phyloP scores from a whole-genome alignment of 2,329 filamentous ascomycete genomes.

The Dothideomycetes sp. region DNA sequence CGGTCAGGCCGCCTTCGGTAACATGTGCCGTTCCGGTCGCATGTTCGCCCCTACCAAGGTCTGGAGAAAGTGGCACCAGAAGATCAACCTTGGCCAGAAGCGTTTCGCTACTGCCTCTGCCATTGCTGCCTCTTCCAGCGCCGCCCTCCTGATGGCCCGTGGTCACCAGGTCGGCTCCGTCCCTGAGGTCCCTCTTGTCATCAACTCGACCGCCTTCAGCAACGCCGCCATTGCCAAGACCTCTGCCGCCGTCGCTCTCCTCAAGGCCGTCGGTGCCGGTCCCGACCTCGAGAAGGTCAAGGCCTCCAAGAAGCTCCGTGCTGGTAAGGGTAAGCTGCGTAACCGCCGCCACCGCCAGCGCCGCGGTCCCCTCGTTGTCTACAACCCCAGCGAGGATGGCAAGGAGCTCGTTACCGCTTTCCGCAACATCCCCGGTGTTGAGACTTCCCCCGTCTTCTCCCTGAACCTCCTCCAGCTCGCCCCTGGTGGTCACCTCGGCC shows the following conservation, averaged over 20 bases:
- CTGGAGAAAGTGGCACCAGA: constrained; percentile 99
- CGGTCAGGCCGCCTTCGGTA: constrained; percentile 99
- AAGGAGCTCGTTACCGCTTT: constrained; percentile 89
- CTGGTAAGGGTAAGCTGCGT: constrained; percentile 98
- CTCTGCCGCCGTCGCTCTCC: constrained; percentile 71
- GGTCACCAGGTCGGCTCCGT: constrained; percentile 90
- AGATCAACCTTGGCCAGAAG: constrained; percentile 99
- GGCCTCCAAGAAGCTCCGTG: constrained; percentile 90
- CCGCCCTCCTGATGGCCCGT: constrained; percentile 90
- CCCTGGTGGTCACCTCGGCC: constrained; percentile 95
- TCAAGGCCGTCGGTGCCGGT: constrained; percentile 84
- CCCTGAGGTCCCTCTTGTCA: constrained; percentile 91
- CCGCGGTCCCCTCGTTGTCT: constrained; percentile 94
- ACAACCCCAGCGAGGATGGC: constrained; percentile 90
- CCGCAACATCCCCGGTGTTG: constrained; percentile 98
- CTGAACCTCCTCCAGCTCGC: constrained; percentile 99
- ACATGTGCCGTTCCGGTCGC: constrained; percentile 99
- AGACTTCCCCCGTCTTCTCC: constrained; percentile 86
- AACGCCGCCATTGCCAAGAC: constrained; percentile 77
- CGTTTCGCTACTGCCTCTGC: constrained; percentile 97
- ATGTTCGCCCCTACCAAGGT: constrained; percentile 99
- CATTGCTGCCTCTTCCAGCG: constrained; percentile 89
- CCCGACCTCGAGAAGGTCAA: constrained; percentile 92
- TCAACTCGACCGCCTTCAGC: constrained; percentile 85
- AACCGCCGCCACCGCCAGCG: constrained; percentile 95